phyloP scores from a whole-genome alignment of 441 rosid species.

The Pelargonium australe region DNA sequence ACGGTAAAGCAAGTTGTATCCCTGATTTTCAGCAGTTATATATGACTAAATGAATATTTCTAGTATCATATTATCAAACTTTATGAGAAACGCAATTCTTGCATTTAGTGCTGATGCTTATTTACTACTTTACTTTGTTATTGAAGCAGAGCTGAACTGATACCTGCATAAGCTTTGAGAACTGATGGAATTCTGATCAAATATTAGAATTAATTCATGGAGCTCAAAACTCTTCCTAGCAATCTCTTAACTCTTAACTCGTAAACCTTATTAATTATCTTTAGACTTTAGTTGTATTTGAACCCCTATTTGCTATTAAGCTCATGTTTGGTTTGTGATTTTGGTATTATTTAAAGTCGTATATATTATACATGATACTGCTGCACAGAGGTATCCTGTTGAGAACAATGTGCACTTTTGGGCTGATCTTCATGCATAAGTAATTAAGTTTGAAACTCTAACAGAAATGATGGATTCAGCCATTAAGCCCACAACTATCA shows the following conservation, averaged over 20 bases:
- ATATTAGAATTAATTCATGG: not conserved
- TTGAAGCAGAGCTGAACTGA: not conserved
- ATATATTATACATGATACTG: not conserved
- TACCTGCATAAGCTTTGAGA: not conserved
- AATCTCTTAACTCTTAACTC: not conserved
- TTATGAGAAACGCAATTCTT: not conserved
- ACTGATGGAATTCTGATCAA: not conserved
- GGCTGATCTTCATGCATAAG: not conserved
- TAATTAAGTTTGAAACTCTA: no score
- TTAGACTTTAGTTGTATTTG: not conserved
- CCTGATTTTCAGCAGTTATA: not conserved
- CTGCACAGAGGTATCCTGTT: not conserved
- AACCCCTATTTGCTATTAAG: not conserved
- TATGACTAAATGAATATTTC: not conserved
- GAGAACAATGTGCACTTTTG: not conserved
- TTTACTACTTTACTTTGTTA: not conserved
- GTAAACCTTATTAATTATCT: no score
- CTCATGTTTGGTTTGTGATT: not conserved
- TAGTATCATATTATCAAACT: not conserved
- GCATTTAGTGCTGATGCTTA: not conserved
- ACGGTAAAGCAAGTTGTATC: not conserved
- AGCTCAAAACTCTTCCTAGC: not conserved
- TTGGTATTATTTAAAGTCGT: not conserved
- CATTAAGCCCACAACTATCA: not conserved
- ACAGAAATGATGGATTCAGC: not conserved